A percentile compares a stretch with the other conserved stretches of the same genome.
These are phyloP conservation scores for Scolecobasidium constrictum DNA, from an alignment of 2,329 filamentous ascomycete species.

Conservation along the genomic window DNA sequence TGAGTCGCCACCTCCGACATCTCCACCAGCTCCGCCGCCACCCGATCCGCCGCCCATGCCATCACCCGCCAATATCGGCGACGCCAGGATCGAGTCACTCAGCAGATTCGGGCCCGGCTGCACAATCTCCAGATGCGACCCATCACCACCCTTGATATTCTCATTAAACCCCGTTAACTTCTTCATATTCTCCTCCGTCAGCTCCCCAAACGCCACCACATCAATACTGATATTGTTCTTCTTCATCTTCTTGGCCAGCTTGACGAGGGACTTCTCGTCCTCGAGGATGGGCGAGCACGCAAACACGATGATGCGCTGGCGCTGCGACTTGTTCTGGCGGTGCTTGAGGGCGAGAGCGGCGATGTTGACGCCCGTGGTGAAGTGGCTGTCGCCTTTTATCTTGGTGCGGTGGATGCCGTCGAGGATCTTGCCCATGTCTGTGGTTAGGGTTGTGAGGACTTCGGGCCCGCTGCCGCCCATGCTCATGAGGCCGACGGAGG, in stretches of 20 bases:
- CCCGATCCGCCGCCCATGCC: slow-evolving; percentile 44
- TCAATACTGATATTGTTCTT: slow-evolving; percentile 92
- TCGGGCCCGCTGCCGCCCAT: slow-evolving; percentile 98
- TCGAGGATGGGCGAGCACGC: slow-evolving; percentile 88
- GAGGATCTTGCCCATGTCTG: slow-evolving; percentile 90
- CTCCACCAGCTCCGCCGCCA: slow-evolving; percentile 29
- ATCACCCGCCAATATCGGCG: slow-evolving; percentile 82
- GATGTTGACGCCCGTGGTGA: slow-evolving; percentile 90
- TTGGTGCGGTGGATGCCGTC: slow-evolving; percentile 88
- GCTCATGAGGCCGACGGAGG: slow-evolving; percentile 94
- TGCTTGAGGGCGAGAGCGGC: slow-evolving; percentile 92
- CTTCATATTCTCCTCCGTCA: slow-evolving; percentile 76
- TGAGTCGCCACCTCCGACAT: slow-evolving; percentile 34
- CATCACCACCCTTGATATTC: slow-evolving; percentile 81
- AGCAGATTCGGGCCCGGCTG: slow-evolving; percentile 85
- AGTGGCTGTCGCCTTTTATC: slow-evolving; percentile 78
- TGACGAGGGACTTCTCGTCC: slow-evolving; percentile 76
- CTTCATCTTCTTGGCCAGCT: slow-evolving; percentile 97
- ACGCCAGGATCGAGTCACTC: slow-evolving; percentile 81
- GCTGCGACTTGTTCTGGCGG: slow-evolving; percentile 93
- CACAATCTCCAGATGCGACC: slow-evolving; percentile 82
- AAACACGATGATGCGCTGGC: slow-evolving; percentile 94
- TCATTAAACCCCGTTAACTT: slow-evolving; percentile 93
- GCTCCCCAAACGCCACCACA: slow-evolving; percentile 88
- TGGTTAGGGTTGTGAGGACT: slow-evolving; percentile 90